phyloP scores from a whole-genome alignment of 1,284 basidiomycete species.

The Vanrija humicola region DNA sequence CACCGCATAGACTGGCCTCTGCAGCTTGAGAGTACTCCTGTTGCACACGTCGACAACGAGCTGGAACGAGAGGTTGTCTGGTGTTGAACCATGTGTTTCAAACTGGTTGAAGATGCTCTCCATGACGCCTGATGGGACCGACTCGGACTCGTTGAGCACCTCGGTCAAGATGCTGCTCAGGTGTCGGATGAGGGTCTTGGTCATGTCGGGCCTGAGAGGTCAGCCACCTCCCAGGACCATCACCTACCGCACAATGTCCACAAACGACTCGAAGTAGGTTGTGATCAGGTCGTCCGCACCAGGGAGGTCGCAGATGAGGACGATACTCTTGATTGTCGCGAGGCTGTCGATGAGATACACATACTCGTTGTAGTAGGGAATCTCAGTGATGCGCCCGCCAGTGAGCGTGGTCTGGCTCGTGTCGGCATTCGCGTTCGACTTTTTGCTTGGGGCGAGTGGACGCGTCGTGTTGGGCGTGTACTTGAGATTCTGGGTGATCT shows the following conservation, averaged over 20 bases:
- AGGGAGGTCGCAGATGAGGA: constrained; percentile 85
- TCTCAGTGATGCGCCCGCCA: constrained; percentile 34
- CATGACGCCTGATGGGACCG: constrained; percentile 71
- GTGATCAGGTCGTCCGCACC: constrained; percentile 79
- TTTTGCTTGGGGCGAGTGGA: constrained; percentile 26
- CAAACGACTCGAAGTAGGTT: constrained; percentile 78
- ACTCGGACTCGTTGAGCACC: constrained; percentile 77
- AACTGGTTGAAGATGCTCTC: constrained; percentile 83
- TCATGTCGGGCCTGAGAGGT: constrained; percentile 59
- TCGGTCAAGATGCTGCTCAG: constrained; percentile 85
- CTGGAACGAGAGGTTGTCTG: constrained; percentile 71
- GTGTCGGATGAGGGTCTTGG: constrained; percentile 84
- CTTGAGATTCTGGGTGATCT: constrained; percentile 71
- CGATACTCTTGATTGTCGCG: constrained; percentile 89
- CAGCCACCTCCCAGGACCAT: not conserved
- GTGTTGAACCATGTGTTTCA: constrained; percentile 60
- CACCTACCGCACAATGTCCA: constrained; percentile 64
- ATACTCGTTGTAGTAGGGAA: constrained; percentile 77
- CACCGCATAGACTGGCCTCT: constrained; percentile 75
- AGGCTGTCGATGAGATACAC: constrained; percentile 88
- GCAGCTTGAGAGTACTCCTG: constrained; percentile 75
- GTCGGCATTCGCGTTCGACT: constrained; percentile 11
- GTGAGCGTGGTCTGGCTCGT: constrained; percentile 47
- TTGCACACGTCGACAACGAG: constrained; percentile 88
- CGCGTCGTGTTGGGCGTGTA: constrained; percentile 50